Evolutionary conservation across 306 rosid species (phyloP), one percentile per base, ranked within the genome.

Genomic region (Lotus japonicus): DNA sequence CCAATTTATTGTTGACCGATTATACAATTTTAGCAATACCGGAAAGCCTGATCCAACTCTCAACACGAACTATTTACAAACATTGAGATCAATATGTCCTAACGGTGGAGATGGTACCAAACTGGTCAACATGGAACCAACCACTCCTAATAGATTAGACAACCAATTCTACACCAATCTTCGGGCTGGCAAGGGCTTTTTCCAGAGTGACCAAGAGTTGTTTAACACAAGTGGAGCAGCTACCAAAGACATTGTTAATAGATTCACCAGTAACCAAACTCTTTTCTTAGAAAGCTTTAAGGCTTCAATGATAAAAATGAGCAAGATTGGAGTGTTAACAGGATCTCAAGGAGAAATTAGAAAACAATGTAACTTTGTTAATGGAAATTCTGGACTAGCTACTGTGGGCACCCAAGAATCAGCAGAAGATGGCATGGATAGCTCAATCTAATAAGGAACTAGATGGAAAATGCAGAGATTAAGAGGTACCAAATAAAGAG

Each of bases 21-120:
- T 82, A 3, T 82, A 78, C 66, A 60, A 74, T 14, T 78, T 82
- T 70, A 82, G 9, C 5, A 6, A 1, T 13, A 77, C 81, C 0
- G 76, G 76, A 1, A 71, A 41, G 0, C 83, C 83, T 2, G 86
- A 82, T 17, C 79, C 79, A 11, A 82, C 59, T 2, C 83, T 82
- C 0, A 46, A 82, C 60, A 38, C 72, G 46, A 44, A 48, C 0
- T 78, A 73, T 51, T 23, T 64, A 0, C 9, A 18, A 74, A 31
- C 8, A 15, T 36, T 82, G 1, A 39, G 18, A 0, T 0, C 1
- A 0, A 14, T 45, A 14, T 82, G 86, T 51, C 86, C 83, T 39
- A 26, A 44, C 0, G 56, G 43, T 31, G 78, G 75, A 26, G n/a
- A 48, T 0, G 68, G 51, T 0, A 51, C n/a, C 2, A 74, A 11